Evolutionary conservation across 768 basidiomycete genomes (phyloP).

Genomic region (Lanmaoa rubissima): DNA sequence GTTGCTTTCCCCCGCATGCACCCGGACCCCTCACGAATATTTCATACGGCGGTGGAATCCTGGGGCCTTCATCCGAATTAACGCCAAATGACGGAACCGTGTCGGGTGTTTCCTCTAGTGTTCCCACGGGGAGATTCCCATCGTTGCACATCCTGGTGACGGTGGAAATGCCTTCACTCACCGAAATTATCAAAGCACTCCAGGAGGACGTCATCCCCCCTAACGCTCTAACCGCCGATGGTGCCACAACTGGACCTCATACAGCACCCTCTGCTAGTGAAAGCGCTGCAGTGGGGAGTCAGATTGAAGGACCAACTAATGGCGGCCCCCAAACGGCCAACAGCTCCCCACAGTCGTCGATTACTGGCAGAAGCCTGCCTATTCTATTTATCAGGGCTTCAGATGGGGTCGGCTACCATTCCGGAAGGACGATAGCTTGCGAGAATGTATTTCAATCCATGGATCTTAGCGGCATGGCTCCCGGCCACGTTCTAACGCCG

Average conservation of each 20-base stretch:
- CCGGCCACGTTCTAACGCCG: conserved; percentile 45
- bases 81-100: conserved; percentile 26
- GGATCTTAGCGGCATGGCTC: conserved; percentile 53
- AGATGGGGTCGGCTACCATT: conserved; percentile 89
- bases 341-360: conserved; percentile 43
- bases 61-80: conserved; percentile 37
- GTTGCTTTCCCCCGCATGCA: conserved; percentile 71
- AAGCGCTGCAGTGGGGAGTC: conserved; percentile 25
- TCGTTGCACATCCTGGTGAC: conserved; percentile 78
- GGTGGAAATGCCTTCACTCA: conserved; percentile 79
- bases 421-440: conserved; percentile 78
- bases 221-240: conserved; percentile 34
- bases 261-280: conserved; percentile 28
- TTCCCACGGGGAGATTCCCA: conserved; percentile 47
- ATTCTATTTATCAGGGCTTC: conserved; percentile 76
- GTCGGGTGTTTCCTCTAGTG: conserved; percentile 15
- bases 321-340: conserved; percentile 21
- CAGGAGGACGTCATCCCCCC: conserved; percentile 64
- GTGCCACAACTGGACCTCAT: conserved; percentile 38
- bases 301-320: conserved; percentile 26
- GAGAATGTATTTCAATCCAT: conserved; percentile 76
- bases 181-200: conserved; percentile 74
- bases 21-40: conserved; percentile 67
- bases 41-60: conserved; percentile 51
- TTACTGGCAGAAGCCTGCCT: conserved; percentile 69